These are phyloP conservation scores for Exophiala mesophila DNA, from an alignment of 2,329 filamentous ascomycete species.

Conservation along the genomic window DNA sequence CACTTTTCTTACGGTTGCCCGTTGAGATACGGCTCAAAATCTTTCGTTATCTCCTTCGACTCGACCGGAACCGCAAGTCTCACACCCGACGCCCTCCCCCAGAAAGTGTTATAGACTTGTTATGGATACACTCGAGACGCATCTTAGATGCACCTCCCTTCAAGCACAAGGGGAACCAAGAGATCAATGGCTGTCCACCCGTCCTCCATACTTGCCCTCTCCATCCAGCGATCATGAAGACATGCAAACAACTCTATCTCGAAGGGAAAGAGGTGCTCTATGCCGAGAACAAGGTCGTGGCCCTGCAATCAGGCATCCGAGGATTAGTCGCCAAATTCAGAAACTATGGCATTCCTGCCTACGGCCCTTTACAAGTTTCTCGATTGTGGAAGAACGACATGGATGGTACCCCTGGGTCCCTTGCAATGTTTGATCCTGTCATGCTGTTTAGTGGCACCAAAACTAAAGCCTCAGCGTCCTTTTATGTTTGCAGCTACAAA, in stretches of 20 bases:
- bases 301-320: constrained; percentile 17
- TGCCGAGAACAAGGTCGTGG: constrained; percentile 20
- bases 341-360: constrained; percentile 21
- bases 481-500: constrained; percentile 18
- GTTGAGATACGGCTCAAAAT: constrained; percentile 21
- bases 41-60: constrained; percentile 18
- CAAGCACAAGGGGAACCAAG: constrained; percentile 18
- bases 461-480: constrained; percentile 11
- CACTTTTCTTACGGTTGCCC: constrained; percentile 13
- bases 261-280: constrained; percentile 18
- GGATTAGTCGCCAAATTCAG: constrained; percentile 18
- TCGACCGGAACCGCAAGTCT: constrained; percentile 17
- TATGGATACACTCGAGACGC: constrained; percentile 12
- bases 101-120: constrained; percentile 12
- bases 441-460: constrained; percentile 16
- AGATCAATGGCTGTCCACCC: constrained; percentile 19
- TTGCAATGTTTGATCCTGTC: constrained; percentile 14
- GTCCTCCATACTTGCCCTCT: constrained; percentile 14
- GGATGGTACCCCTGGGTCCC: background rate
- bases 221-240: constrained; percentile 14
- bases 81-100: constrained; percentile 17
- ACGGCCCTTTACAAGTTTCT: constrained; percentile 12
- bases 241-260: constrained; percentile 16
- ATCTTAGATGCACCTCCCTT: constrained; percentile 22
- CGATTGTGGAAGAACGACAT: constrained; percentile 3